These are phyloP conservation scores for Macrophomina tecta DNA, from an alignment of 2,329 filamentous ascomycete species.

Conservation along the genomic window DNA sequence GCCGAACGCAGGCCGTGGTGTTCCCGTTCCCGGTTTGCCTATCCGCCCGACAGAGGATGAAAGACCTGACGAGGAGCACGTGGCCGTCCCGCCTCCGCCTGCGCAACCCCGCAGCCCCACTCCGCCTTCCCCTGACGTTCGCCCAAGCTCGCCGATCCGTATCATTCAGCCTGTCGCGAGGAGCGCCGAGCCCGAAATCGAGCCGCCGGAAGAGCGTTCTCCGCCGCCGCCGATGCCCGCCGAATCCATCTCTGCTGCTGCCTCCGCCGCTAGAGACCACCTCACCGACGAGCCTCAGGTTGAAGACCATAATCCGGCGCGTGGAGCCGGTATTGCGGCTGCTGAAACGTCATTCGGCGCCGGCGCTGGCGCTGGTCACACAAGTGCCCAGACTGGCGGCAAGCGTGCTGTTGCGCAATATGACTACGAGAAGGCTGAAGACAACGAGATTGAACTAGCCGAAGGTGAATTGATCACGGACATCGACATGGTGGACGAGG, in stretches of 20 bases:
- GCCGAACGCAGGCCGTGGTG: conserved; percentile 67
- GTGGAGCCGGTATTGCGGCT: conserved; percentile 58
- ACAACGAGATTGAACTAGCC: conserved; percentile 90
- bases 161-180: conserved; percentile 85
- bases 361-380: conserved; percentile 42
- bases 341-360: conserved; percentile 52
- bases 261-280: conserved; percentile 69
- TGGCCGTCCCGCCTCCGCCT: conserved; percentile 50
- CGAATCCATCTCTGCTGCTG: conserved; percentile 65
- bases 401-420: conserved; percentile 83
- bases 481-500: conserved; percentile 96
- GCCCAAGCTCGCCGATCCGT: conserved; percentile 76
- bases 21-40: conserved; percentile 80
- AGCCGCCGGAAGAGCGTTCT: conserved; percentile 57
- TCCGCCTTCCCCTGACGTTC: conserved; percentile 56
- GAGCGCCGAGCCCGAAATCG: conserved; percentile 56
- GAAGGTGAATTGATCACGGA: conserved; percentile 89
- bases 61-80: conserved; percentile 61
- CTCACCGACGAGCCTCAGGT: conserved; percentile 66
- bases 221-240: conserved; percentile 67
- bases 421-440: conserved; percentile 97
- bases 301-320: conserved; percentile 60
- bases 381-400: conserved; percentile 56
- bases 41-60: conserved; percentile 57
- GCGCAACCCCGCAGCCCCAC: conserved; percentile 50